Evolutionary conservation across 169 alveolate species (phyloP), one percentile per base, ranked within the genome.

Genomic region (Fabrea salina): DNA sequence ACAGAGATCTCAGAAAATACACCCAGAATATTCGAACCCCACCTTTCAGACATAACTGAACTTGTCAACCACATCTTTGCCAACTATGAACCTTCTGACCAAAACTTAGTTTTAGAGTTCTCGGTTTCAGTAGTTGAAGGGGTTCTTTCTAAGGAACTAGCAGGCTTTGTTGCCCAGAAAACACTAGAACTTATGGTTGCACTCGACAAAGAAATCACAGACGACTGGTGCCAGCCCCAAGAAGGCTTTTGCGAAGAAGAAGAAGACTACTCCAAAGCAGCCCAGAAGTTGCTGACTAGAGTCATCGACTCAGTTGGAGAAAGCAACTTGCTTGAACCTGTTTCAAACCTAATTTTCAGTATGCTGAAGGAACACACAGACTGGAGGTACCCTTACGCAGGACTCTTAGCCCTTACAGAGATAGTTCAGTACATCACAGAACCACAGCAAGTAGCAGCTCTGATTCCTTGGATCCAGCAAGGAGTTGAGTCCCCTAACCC

Each of bases 311-410:
- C 66, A 13, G 61, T 68, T 22, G 78, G 78, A 30, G 78, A 68
- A n/a, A 68, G 11, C 16, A 25, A 16, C 44, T 47, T 68, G 19
- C 78, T 68, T 13, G 35, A 13, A 19, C 64, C 61, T 11, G 27
- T 16, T 22, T n/a, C 44, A n/a, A 13, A 11, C 1, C 44, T 32
- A 44, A 47, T 68, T 8, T 43, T 41, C 8, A 57, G 68, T 7
- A 79, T 87, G 8, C 25, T 86, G 8, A 35, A 41, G n/a, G 78
- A 81, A 67, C 82, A 83, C 22, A 79, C 77, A 1, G 88, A 86
- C 82, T 90, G 95, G 93, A 80, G 92, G 74, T 85, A 51, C 76
- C 84, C 82, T 67, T 85, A 90, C 59, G 89, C 89, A 22, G 93
- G 90, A 0, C 79, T 87, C 32, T 82, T 81, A 75, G 86, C 92